Evolutionary conservation across 2,329 filamentous ascomycete species (phyloP), one percentile per base, ranked within the genome.

Genomic region (Stemphylium lycopersici): DNA sequence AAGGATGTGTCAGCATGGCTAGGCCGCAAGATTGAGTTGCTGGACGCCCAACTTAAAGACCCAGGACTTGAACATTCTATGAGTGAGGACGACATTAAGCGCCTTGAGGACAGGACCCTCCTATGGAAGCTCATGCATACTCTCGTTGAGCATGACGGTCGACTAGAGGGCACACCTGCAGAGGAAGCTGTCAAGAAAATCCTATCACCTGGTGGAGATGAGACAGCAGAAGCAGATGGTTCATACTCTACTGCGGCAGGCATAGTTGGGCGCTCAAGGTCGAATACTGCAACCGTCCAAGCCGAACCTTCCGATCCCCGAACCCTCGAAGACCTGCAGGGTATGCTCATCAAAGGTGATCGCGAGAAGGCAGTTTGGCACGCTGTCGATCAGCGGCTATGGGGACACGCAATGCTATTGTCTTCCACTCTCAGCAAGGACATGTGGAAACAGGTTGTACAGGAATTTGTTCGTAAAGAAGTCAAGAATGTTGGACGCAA

Each of bases 361-460:
- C 86, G 92, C 18, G 92, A 97, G 69, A 91, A 93, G 63, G 95
- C 95, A 4, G 90, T 96, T 0, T 98, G 93, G 93, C 83, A 89
- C 60, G 93, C 95, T 4, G 93, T 92, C 29, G 95, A 99, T 73
- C 92, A 93, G 73, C 87, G 93, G 43, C 80, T 99, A 2, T 99
- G 96, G 96, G 95, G 91, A 2, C 96, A 99, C 74, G 96, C 95
- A 3, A 90, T 99, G 83, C 81, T 99, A 16, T 88, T 99, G 32
- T 89, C 95, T 74, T 96, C 77, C 6, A 95, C 91, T 1, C 81
- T 90, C 42, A 90, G 91, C 18, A 82, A 80, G 39, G 79, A 82
- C 4, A 81, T 96, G 2, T 98, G 96, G 84, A 96, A 92, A 73
- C 90, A 96, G 71, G 93, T 99, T 22, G 87, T 92, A 0, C 92